Conservation (phyloP, 192 early-diverging fungal species). For the Chytriomyces sp. region DNA sequence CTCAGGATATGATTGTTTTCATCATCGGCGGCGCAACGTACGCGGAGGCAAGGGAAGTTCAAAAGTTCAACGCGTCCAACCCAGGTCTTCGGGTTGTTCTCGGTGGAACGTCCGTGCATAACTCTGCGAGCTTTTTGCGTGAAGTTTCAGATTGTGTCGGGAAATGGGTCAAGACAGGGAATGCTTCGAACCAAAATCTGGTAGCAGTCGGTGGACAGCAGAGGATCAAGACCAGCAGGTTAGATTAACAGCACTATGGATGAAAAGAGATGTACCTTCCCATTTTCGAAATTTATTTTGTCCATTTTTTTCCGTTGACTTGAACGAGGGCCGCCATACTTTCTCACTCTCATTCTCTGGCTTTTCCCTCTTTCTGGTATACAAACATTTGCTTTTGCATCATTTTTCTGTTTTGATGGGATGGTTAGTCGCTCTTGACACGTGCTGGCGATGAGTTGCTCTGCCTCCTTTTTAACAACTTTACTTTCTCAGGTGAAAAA, state of each 20-base stretch:
- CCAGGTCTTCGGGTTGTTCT: conserved; percentile 83
- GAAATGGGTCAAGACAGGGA: conserved; percentile 31
- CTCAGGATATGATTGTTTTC: conserved; percentile 95
- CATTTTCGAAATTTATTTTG: too few species aligned
- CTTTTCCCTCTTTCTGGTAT: not conserved
- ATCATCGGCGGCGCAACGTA: conserved; percentile 94
- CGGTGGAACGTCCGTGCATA: conserved; percentile 93
- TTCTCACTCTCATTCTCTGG: not conserved
- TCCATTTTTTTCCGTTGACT: not conserved
- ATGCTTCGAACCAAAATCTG: not conserved
- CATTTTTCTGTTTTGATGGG: too few species aligned
- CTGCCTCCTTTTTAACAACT: too few species aligned
- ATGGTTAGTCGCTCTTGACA: too few species aligned
- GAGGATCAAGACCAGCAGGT: conserved; percentile 33
- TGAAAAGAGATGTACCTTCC: not conserved
- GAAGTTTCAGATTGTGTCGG: conserved; percentile 51
- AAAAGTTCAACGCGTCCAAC: conserved; percentile 78
- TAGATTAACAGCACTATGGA: conserved; percentile 14
- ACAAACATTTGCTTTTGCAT: too few species aligned
- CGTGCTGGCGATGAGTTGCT: too few species aligned
- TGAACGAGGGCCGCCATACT: not conserved
- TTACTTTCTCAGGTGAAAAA: too few species aligned
- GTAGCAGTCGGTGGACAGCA: not conserved
- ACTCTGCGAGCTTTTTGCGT: conserved; percentile 57
- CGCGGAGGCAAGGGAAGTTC: conserved; percentile 88